A percentile compares a stretch with the other conserved stretches of the same genome.
Evolutionary conservation across 192 early-diverging fungal genomes (phyloP).

Genomic region (Linnemannia schmuckeri): DNA sequence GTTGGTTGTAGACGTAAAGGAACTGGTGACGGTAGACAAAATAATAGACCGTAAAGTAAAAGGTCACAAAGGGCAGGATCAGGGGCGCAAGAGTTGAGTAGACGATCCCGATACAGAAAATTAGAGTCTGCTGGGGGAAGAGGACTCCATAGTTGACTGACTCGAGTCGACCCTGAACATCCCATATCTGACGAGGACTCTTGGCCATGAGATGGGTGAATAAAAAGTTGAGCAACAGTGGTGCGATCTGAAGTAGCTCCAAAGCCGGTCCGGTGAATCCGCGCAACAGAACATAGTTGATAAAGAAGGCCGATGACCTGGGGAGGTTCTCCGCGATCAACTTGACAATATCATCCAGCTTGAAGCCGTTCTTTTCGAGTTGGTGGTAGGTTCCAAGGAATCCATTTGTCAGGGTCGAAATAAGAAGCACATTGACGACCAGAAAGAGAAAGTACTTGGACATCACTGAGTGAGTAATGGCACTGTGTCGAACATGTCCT

Average conservation of each 20-base stretch:
- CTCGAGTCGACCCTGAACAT: constrained; percentile 62
- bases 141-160: constrained; percentile 69
- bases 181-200: constrained; percentile 78
- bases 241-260: constrained; percentile 77
- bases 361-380: constrained; percentile 36
- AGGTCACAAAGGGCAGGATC: constrained; percentile 77
- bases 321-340: constrained; percentile 77
- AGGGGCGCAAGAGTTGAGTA: constrained; percentile 88
- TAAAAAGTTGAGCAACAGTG: constrained; percentile 74
- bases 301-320: constrained; percentile 82
- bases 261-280: constrained; percentile 73
- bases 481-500: constrained; percentile 60
- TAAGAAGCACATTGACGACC: constrained; percentile 85
- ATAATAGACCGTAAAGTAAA: constrained; percentile 81
- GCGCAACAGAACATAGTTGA: constrained; percentile 88
- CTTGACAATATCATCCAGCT: constrained; percentile 60
- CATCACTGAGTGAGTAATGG: constrained; percentile 73
- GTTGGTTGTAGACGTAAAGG: constrained; percentile 77
- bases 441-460: constrained; percentile 85
- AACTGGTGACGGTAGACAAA: constrained; percentile 88
- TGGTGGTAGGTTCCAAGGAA: constrained; percentile 57
- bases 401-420: constrained; percentile 80
- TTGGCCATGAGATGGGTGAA: constrained; percentile 68
- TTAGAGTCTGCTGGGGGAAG: constrained; percentile 77
- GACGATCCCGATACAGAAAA: constrained; percentile 79